phyloP scores from a whole-genome alignment of 441 rosid genomes.

The Pelargonium australe region DNA sequence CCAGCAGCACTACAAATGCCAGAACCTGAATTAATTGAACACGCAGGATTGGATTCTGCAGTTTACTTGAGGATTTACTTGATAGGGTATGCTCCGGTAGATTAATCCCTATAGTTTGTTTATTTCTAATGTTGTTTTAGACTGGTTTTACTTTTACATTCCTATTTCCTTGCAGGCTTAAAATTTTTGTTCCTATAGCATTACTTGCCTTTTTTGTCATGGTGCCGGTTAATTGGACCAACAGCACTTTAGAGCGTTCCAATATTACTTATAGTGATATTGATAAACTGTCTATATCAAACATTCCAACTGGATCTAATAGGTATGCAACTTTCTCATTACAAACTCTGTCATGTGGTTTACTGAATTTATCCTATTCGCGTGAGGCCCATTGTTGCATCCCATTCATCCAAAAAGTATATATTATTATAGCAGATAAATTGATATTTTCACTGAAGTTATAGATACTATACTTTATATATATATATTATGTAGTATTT shows the following conservation, averaged over 20 bases:
- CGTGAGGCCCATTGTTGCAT: too few relatives aligned
- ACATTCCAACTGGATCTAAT: conserved; percentile 49
- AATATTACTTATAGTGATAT: conserved; percentile 74
- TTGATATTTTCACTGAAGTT: background rate
- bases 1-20: conserved; percentile 93
- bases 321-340: conserved; percentile 37
- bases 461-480: background rate
- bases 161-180: conserved; percentile 44
- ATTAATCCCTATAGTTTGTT: background rate
- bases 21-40: conserved; percentile 87
- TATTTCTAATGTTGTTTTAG: background rate
- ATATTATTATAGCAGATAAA: background rate
- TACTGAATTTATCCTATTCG: background rate
- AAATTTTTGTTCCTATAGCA: conserved; percentile 83
- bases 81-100: conserved; percentile 52
- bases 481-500: background rate
- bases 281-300: conserved; percentile 87
- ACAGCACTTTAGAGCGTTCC: conserved; percentile 26
- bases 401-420: too few relatives aligned
- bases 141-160: conserved; percentile 9
- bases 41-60: conserved; percentile 94
- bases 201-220: conserved; percentile 66
- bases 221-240: conserved; percentile 77
- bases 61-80: conserved; percentile 84
- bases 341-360: background rate